Evolutionary conservation across 139 green algal species (phyloP).

Genomic region (Prasinococcaceae sp.): DNA sequence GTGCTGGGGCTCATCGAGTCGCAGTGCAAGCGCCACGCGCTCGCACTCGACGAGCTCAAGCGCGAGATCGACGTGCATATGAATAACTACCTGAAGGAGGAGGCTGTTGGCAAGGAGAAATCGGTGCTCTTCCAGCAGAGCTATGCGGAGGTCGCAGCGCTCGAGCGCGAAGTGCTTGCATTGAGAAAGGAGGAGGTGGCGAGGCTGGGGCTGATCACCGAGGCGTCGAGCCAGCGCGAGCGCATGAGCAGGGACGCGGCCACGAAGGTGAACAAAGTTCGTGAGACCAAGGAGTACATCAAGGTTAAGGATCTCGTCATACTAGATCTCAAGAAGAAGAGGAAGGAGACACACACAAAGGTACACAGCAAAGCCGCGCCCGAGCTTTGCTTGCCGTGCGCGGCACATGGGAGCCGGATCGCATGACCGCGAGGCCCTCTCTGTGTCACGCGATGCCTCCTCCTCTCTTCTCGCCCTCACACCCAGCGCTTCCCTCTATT

Average conservation of each 20-base stretch:
- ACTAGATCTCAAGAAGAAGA: conserved; percentile 47
- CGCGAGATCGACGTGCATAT: conserved; percentile 46
- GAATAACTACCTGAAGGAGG: conserved; percentile 44
- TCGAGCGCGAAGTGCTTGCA: conserved; percentile 35
- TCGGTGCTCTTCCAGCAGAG: conserved; percentile 26
- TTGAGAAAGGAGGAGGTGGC: conserved; percentile 35
- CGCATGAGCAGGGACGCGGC: conserved; percentile 1
- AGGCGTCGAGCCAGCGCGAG: conserved; percentile 16
- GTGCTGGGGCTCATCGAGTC: conserved; percentile 12
- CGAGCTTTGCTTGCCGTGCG: too few species aligned
- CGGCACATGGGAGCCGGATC: too few species aligned
- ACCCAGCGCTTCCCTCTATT: too few species aligned
- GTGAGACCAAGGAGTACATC: conserved; percentile 14
- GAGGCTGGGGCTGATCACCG: conserved; percentile 5
- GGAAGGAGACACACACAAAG: conserved; percentile 20
- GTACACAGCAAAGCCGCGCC: too few species aligned
- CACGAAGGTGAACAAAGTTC: conserved; percentile 3
- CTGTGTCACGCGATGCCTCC: too few species aligned
- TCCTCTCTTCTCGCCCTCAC: too few species aligned
- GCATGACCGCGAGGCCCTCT: too few species aligned
- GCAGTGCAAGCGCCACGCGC: conserved; percentile 8
- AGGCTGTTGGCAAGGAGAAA: conserved; percentile 47
- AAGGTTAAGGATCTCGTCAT: conserved; percentile 21
- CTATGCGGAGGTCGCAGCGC: conserved; percentile 22
- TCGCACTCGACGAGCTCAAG: conserved; percentile 20